These are phyloP conservation scores for Escovopsis sp. DNA, from an alignment of 2,329 filamentous ascomycete genomes.

Conservation along the genomic window DNA sequence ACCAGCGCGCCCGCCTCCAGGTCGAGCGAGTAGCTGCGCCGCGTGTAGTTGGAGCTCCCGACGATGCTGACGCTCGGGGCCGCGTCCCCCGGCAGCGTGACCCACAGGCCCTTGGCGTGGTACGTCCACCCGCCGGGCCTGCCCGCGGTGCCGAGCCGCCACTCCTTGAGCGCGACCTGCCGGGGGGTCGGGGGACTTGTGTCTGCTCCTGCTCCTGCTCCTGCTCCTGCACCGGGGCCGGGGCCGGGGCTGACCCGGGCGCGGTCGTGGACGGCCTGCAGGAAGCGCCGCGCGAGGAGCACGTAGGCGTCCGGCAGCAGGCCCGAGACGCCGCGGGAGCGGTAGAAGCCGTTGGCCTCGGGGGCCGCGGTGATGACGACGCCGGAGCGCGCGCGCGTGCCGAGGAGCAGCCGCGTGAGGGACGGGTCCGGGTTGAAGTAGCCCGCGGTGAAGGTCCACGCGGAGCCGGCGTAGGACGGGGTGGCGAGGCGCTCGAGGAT, in stretches of 20 bases:
- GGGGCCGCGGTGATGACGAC: slow-evolving; percentile 87
- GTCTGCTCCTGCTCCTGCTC: no score
- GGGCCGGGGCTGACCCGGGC: slow-evolving; percentile 24
- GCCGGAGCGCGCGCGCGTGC: slow-evolving; percentile 49
- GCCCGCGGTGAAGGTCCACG: slow-evolving; percentile 93
- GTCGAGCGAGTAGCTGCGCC: slow-evolving; percentile 82
- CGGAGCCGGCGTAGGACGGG: slow-evolving; percentile 50
- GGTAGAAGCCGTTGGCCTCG: slow-evolving; percentile 89
- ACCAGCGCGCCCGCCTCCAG: slow-evolving; percentile 81
- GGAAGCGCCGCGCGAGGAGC: slow-evolving; percentile 67
- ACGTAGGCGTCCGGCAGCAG: slow-evolving; percentile 89
- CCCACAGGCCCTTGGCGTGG: slow-evolving; percentile 92
- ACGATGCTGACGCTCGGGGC: slow-evolving; percentile 68
- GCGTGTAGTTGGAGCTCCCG: slow-evolving; percentile 91
- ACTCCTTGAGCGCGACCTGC: slow-evolving; percentile 67
- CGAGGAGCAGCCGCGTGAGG: slow-evolving; percentile 65
- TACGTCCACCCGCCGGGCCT: slow-evolving; percentile 87
- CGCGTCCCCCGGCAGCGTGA: slow-evolving; percentile 52
- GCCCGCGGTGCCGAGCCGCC: slow-evolving; percentile 69
- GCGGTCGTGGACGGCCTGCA: slow-evolving; percentile 39
- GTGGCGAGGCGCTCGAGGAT: slow-evolving; percentile 55
- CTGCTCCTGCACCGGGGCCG: no score
- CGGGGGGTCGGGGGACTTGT: no score
- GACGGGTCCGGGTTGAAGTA: slow-evolving; percentile 95
- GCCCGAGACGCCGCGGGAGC: slow-evolving; percentile 73